Percentiles rank a stretch among this genome's conserved stretches.
phyloP scores from a whole-genome alignment of 78 protist genomes.

The Pigoraptor vietnamica region DNA sequence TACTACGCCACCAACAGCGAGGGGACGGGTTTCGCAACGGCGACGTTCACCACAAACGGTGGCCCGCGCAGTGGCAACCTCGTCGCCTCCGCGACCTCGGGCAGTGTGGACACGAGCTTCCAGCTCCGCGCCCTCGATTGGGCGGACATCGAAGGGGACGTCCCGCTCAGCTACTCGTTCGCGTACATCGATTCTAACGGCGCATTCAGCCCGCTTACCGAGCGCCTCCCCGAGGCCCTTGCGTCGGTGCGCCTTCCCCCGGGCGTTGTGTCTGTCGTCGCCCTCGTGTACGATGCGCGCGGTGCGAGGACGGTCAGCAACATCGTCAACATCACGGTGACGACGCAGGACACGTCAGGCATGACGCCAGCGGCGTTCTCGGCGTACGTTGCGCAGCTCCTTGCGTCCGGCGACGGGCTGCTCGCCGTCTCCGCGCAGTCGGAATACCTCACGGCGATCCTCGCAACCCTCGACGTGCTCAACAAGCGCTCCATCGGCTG shows the following conservation, averaged over 20 bases:
- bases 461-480: background rate
- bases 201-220: background rate
- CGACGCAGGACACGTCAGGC: background rate
- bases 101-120: background rate
- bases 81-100: background rate
- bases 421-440: background rate
- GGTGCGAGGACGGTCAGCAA: background rate
- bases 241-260: background rate
- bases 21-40: background rate
- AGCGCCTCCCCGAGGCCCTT: background rate
- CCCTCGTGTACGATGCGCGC: background rate
- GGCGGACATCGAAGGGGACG: background rate
- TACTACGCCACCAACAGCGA: background rate
- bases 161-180: background rate
- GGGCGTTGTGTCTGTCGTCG: background rate
- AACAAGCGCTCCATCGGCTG: background rate
- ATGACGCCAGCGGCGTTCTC: background rate
- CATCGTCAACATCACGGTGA: background rate
- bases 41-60: background rate
- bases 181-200: background rate
- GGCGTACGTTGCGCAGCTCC: background rate
- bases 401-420: background rate
- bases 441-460: background rate
- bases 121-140: background rate
- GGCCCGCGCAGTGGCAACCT: background rate